Conservation (phyloP, 768 basidiomycete species). For the Boletus huronensis region DNA sequence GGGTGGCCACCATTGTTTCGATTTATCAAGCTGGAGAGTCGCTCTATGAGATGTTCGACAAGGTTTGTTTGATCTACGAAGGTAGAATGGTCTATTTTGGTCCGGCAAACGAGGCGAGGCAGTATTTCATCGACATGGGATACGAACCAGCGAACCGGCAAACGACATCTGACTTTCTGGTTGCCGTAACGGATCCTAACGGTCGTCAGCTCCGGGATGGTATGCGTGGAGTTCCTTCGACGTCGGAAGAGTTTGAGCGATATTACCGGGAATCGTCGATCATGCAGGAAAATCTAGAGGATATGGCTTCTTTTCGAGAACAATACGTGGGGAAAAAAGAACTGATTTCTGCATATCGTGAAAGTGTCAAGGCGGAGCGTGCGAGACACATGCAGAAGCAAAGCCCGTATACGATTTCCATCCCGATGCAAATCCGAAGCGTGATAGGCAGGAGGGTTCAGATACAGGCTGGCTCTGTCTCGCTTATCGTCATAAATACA, state of each 20-base stretch:
- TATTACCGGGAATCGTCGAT: conserved; percentile 42
- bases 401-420: conserved; percentile 50
- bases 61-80: conserved; percentile 61
- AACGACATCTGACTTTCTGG: conserved; percentile 62
- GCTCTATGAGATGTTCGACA: conserved; percentile 65
- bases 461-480: conserved; percentile 41
- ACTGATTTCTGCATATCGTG: conserved; percentile 40
- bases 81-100: conserved; percentile 62
- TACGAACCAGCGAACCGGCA: conserved; percentile 54
- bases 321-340: conserved; percentile 46
- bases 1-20: conserved; percentile 64
- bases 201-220: conserved; percentile 48
- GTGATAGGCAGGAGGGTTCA: conserved; percentile 47
- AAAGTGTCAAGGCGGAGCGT: conserved; percentile 52
- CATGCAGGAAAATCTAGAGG: conserved; percentile 41
- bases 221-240: conserved; percentile 33
- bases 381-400: conserved; percentile 42
- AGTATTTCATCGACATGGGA: conserved; percentile 59
- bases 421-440: conserved; percentile 44
- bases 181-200: conserved; percentile 58
- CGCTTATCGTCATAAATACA: conserved; percentile 30
- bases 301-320: conserved; percentile 45
- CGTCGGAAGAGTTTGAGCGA: conserved; percentile 55
- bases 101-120: conserved; percentile 46
- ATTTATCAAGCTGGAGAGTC: conserved; percentile 83